Evolutionary conservation across 176 grass and related monocot genomes (phyloP).

Genomic region (Neostapfia colusana): DNA sequence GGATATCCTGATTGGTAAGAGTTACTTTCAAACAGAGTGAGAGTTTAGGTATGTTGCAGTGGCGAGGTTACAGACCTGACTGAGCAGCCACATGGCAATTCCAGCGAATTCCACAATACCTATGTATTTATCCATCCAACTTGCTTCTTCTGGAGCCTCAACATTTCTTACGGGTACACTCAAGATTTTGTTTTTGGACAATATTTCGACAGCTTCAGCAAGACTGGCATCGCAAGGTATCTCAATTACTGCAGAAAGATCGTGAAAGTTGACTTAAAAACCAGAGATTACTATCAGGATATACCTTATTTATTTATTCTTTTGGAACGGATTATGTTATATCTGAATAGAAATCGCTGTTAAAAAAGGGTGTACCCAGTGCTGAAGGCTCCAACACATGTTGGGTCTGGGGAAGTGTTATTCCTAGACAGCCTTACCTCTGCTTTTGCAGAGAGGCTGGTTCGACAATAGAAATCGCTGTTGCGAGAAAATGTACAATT

Average conservation of each 20-base stretch:
- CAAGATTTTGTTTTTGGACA: conserved; percentile 96
- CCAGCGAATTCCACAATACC: conserved; percentile 91
- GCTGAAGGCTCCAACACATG: too few species aligned
- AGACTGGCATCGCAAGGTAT: conserved; percentile 80
- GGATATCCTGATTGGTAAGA: not conserved
- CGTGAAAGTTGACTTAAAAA: conserved; percentile 13
- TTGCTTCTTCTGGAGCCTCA: conserved; percentile 83
- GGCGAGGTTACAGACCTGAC: conserved; percentile 64
- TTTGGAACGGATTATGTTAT: too few species aligned
- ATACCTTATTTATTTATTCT: not conserved
- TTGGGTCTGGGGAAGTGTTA: too few species aligned
- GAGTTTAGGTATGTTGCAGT: not conserved
- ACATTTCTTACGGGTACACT: conserved; percentile 85
- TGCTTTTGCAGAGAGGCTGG: too few species aligned
- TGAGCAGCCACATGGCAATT: conserved; percentile 88
- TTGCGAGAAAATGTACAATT: not conserved
- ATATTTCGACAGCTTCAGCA: conserved; percentile 70
- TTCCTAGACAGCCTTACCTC: too few species aligned
- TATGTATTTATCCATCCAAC: conserved; percentile 96
- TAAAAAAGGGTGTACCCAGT: too few species aligned
- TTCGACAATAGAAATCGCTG: too few species aligned
- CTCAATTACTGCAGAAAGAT: conserved; percentile 70
- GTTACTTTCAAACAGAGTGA: not conserved
- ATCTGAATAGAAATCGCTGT: too few species aligned
- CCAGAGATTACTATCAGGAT: not conserved